Evolutionary conservation across 2,329 filamentous ascomycete genomes (phyloP), one percentile per base, ranked within the genome.

Genomic region (Diaporthe destruens): DNA sequence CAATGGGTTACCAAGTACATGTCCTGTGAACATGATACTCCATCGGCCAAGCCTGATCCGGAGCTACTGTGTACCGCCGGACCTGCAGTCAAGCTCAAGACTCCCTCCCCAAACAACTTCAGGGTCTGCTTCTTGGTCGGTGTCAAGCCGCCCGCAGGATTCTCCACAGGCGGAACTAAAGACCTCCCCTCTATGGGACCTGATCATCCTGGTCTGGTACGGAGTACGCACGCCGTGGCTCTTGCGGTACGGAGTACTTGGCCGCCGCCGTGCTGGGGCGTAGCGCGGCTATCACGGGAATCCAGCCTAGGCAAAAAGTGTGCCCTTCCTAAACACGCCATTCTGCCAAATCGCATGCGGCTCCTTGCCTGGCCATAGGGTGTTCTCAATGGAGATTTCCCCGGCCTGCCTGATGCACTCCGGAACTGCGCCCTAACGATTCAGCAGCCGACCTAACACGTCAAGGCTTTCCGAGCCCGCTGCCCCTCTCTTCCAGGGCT

Each of bases 401-500:
- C 12, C 61, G 47, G 32, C 11, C 32, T 66, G 16, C 12, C 25
- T 66, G 9, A 39, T 29, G 61, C 39, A 16, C 8, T 6, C 47
- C 51, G 32, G 47, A 39, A 53, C 44, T 12, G n/a, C 6, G 47
- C 20, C 61, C 23, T 36, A 20, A 49, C 59, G 44, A 23, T n/a
- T 29, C 57, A 63, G 57, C 23, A 32, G 7, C 18, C n/a, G 20
- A 20, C 32, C 20, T 32, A 61, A 65, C 29, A 65, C 59, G 32
- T 32, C 66, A 69, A 23, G 54, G 34, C 34, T 56, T 20, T 32
- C 25, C 34, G 44, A 65, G 44, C 51, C 51, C 47, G 39, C 57
- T 34, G 59, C 51, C 51, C 70, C 70, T 65, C 69, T 72, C 54
- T 67, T 67, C 69, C 59, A 71, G 53, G 70, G 68, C 68, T 70